phyloP scores from a whole-genome alignment of 345 rosid species.

The Euphorbia pulcherrima region DNA sequence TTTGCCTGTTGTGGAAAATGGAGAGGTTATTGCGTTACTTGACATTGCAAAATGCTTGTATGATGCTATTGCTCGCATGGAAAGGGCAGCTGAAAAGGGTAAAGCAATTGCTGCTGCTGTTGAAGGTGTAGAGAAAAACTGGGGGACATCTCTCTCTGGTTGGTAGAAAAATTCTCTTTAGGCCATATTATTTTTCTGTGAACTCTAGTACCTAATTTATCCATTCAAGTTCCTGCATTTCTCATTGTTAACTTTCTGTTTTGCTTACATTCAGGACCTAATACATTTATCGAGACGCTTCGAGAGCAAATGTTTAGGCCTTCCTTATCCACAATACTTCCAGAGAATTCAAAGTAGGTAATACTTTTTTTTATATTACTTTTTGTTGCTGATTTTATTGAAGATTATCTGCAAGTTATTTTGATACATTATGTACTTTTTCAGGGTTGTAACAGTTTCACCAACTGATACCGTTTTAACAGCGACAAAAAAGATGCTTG shows the following conservation, averaged over 20 bases:
- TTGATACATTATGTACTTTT: conserved; percentile 26
- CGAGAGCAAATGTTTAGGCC: conserved; percentile 93
- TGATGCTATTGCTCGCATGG: conserved; percentile 99
- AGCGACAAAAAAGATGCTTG: conserved; percentile 84
- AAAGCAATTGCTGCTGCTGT: conserved; percentile 99
- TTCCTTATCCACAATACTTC: conserved; percentile 71
- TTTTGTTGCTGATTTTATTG: conserved; percentile 7
- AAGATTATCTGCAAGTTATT: conserved; percentile 1
- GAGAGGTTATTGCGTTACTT: conserved; percentile 94
- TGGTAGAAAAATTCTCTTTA: conserved; percentile 20
- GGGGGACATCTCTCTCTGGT: conserved; percentile 88
- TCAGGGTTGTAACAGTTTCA: conserved; percentile 77
- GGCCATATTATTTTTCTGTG: neutral
- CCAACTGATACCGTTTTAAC: conserved; percentile 73
- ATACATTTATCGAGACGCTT: conserved; percentile 83
- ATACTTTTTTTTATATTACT: conserved; percentile 41
- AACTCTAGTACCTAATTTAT: neutral
- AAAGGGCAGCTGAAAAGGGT: conserved; percentile 98
- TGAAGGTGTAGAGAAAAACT: conserved; percentile 93
- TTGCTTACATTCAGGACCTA: conserved; percentile 53
- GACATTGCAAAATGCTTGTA: conserved; percentile 96
- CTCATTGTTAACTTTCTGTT: conserved; percentile 8
- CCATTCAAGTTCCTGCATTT: neutral
- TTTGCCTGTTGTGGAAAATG: conserved; percentile 97
- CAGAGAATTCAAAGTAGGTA: conserved; percentile 98